Percentiles rank a stretch among this genome's conserved stretches.
These are phyloP conservation scores for Dispira simplex DNA, from an alignment of 192 early-diverging fungal species.

Conservation along the genomic window DNA sequence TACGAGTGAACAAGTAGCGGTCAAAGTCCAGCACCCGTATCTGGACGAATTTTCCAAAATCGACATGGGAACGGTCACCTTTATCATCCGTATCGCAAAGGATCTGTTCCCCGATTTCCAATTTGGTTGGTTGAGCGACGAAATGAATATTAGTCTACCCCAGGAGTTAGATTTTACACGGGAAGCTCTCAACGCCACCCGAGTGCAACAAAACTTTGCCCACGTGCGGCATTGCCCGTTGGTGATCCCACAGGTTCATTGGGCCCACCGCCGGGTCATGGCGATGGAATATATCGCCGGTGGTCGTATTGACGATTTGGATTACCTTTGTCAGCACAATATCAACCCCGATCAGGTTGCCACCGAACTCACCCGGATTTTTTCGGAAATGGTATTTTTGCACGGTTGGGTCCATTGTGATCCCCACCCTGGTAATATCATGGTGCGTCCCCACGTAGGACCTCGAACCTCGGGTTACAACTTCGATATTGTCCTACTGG, in stretches of 20 bases:
- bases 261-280: conserved; percentile 59
- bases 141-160: conserved; percentile 72
- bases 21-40: conserved; percentile 86
- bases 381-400: conserved; percentile 82
- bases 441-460: conserved; percentile 40
- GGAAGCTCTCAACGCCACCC: conserved; percentile 63
- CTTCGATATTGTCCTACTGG: conserved; percentile 76
- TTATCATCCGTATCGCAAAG: conserved; percentile 45
- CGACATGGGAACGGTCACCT: conserved; percentile 59
- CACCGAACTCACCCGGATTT: conserved; percentile 51
- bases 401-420: conserved; percentile 83
- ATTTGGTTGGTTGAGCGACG: conserved; percentile 77
- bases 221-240: conserved; percentile 28
- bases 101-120: conserved; percentile 79
- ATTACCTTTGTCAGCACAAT: conserved; percentile 45
- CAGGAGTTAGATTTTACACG: conserved; percentile 73
- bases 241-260: conserved; percentile 63
- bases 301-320: conserved; percentile 59
- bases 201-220: conserved; percentile 44
- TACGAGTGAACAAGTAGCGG: conserved; percentile 62
- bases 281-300: conserved; percentile 77
- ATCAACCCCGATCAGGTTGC: conserved; percentile 67
- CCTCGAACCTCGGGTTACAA: conserved; percentile 41
- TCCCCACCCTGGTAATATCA: conserved; percentile 84
- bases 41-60: conserved; percentile 59